Evolutionary conservation across 2,329 filamentous ascomycete genomes (phyloP).

Genomic region (Alternaria sp.): DNA sequence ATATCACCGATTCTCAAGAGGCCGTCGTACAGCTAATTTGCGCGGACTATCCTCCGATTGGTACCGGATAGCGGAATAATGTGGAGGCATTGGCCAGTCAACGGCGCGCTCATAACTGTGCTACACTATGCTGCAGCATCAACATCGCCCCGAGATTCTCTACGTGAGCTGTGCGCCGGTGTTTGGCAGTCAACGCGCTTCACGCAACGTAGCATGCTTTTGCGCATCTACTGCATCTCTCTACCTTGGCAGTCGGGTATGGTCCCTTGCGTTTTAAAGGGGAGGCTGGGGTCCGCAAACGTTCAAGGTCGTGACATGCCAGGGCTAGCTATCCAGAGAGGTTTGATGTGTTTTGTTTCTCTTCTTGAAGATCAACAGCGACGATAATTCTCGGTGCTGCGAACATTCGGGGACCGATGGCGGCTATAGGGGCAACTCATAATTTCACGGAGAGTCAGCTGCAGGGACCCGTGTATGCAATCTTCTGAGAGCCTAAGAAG

Average conservation of each 20-base stretch:
- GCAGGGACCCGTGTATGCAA: neutral
- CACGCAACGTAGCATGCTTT: neutral
- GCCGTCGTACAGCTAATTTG: constrained; percentile 12
- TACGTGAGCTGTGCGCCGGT: neutral
- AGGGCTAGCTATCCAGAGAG: neutral
- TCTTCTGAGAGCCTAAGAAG: neutral
- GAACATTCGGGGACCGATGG: neutral
- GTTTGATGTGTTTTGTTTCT: constrained; percentile 5
- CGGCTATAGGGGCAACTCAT: neutral
- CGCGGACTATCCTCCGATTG: neutral
- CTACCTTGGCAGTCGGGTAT: neutral
- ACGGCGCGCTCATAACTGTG: neutral
- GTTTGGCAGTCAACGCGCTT: neutral
- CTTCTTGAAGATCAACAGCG: neutral
- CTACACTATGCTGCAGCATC: neutral
- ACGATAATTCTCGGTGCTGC: neutral
- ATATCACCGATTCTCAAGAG: constrained; percentile 4
- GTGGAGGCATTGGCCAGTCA: neutral
- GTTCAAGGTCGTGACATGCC: neutral
- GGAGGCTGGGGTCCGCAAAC: neutral
- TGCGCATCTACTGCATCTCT: neutral
- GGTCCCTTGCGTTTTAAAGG: neutral
- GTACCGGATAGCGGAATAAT: neutral
- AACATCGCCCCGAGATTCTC: neutral
- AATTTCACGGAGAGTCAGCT: neutral